These are phyloP conservation scores for Leucosporidium creatinivorum DNA, from an alignment of 768 basidiomycete species.

Conservation along the genomic window DNA sequence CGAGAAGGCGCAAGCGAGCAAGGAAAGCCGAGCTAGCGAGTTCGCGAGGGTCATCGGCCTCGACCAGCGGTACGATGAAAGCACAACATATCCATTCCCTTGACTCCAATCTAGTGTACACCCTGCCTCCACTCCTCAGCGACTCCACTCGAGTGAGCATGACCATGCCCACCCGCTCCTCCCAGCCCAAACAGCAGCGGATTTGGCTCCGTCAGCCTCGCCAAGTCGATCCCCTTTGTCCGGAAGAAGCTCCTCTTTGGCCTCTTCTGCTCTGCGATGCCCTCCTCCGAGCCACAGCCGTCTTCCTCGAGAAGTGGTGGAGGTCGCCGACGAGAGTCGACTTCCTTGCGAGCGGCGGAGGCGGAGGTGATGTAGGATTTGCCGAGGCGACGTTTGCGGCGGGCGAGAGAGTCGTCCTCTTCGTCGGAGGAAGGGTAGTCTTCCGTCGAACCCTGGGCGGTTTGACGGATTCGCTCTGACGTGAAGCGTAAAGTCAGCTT, in stretches of 20 bases:
- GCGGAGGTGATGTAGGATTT: slow-evolving; percentile 12
- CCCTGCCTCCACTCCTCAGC: slow-evolving; percentile 2
- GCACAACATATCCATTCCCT: too few relatives aligned
- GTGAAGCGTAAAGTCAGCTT: not conserved
- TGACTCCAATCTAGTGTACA: not conserved
- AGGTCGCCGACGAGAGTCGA: not conserved
- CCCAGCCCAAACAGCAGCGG: slow-evolving; percentile 2
- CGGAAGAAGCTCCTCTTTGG: slow-evolving; percentile 26
- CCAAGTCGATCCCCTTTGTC: not conserved
- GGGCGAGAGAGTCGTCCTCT: slow-evolving; percentile 1
- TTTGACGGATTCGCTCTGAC: slow-evolving; percentile 16
- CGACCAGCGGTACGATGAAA: too few relatives aligned
- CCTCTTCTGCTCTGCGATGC: not conserved
- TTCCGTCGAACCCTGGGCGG: not conserved
- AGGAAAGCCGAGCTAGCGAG: too few relatives aligned
- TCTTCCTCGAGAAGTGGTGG: not conserved
- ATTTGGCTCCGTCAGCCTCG: slow-evolving; percentile 8
- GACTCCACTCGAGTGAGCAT: not conserved
- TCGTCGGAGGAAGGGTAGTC: slow-evolving; percentile 5
- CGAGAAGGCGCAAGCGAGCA: too few relatives aligned
- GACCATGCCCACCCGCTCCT: not conserved
- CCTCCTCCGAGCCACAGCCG: not conserved
- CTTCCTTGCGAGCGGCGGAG: slow-evolving; percentile 6
- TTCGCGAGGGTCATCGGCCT: too few relatives aligned
- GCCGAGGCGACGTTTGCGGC: slow-evolving; percentile 2